phyloP scores from a whole-genome alignment of 495 filamentous ascomycete species.

The Cercophora sp. region DNA sequence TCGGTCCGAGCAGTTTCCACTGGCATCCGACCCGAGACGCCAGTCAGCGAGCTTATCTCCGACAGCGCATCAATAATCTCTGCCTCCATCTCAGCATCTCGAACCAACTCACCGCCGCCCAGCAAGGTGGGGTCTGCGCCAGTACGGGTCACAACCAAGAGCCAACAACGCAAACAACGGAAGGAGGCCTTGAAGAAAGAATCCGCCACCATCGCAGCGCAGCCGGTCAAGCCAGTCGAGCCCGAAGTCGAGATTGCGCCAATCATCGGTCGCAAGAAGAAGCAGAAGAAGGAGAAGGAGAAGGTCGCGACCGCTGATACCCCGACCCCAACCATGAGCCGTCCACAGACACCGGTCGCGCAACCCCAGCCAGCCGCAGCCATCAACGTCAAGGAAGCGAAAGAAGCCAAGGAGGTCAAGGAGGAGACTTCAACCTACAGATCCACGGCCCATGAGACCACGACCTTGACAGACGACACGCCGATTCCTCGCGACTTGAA shows the following conservation, averaged over 20 bases:
- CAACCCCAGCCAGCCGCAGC: constrained; percentile 28
- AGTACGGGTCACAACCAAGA: constrained; percentile 78
- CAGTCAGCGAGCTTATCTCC: constrained; percentile 68
- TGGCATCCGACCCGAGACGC: constrained; percentile 69
- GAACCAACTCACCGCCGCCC: constrained; percentile 76
- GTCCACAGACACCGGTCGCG: constrained; percentile 28
- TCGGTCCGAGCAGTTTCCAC: constrained; percentile 40
- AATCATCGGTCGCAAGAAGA: constrained; percentile 85
- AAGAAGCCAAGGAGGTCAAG: constrained; percentile 29
- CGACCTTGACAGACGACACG: constrained; percentile 26
- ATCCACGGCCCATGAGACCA: constrained; percentile 28
- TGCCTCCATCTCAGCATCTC: constrained; percentile 65
- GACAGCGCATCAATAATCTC: constrained; percentile 76
- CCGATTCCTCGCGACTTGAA: constrained; percentile 13
- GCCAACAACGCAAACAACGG: constrained; percentile 82
- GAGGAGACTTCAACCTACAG: constrained; percentile 7
- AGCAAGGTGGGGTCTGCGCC: constrained; percentile 72
- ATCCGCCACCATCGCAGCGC: constrained; percentile 41
- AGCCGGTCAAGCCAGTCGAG: constrained; percentile 54
- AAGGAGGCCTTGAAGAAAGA: constrained; percentile 65
- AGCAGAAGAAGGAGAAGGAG: constrained; percentile 71
- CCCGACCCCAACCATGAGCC: constrained; percentile 37
- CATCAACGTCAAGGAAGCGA: constrained; percentile 34
- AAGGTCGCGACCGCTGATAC: constrained; percentile 23
- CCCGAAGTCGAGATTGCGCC: constrained; percentile 65